Conservation (phyloP, 2,329 filamentous ascomycete genomes). For the Aspergillus pseudonomiae region DNA sequence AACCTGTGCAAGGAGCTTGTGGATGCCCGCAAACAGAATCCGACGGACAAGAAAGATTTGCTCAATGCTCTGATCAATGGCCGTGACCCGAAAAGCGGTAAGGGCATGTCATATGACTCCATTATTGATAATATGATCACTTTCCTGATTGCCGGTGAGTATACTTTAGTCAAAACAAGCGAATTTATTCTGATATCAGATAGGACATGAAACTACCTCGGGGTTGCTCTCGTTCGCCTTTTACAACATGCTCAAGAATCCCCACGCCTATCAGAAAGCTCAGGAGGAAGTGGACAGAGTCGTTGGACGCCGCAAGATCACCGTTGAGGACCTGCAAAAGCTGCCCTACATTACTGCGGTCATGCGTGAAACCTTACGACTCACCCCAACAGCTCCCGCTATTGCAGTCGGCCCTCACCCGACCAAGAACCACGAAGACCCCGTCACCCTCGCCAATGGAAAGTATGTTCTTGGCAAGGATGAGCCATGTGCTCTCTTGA, state of each 20-base stretch:
- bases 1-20: slow-evolving; percentile 64
- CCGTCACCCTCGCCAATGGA: slow-evolving; percentile 57
- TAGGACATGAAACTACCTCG: slow-evolving; percentile 71
- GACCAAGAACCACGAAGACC: slow-evolving; percentile 42
- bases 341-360: slow-evolving; percentile 47
- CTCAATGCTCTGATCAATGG: slow-evolving; percentile 71
- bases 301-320: slow-evolving; percentile 61
- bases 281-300: slow-evolving; percentile 70
- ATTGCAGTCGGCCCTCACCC: slow-evolving; percentile 57
- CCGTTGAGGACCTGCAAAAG: slow-evolving; percentile 64
- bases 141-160: slow-evolving; percentile 64
- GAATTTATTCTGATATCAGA: neutral
- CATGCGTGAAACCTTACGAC: slow-evolving; percentile 66
- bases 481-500: slow-evolving; percentile 53
- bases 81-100: slow-evolving; percentile 67
- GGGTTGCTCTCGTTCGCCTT: slow-evolving; percentile 68
- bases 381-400: slow-evolving; percentile 61
- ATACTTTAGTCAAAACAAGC: neutral
- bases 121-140: slow-evolving; percentile 74
- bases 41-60: slow-evolving; percentile 65
- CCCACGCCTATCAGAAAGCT: slow-evolving; percentile 62
- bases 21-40: slow-evolving; percentile 59
- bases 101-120: slow-evolving; percentile 63
- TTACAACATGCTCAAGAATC: slow-evolving; percentile 66
- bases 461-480: slow-evolving; percentile 63